These are phyloP conservation scores for Theileria annulata DNA, from an alignment of 169 alveolate genomes.

Conservation along the genomic window DNA sequence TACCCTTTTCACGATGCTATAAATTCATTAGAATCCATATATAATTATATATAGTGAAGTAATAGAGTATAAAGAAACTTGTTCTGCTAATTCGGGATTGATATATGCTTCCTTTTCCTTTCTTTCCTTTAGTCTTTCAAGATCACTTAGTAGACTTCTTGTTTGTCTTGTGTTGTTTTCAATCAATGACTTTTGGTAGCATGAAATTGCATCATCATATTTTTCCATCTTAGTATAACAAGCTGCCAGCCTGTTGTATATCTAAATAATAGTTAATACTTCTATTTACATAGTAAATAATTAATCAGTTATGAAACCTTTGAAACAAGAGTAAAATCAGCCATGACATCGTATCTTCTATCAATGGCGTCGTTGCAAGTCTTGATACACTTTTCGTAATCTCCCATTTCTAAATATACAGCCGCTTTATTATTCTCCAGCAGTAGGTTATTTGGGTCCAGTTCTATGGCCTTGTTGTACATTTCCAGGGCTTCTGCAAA, in stretches of 20 bases:
- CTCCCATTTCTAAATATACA: slow-evolving; percentile 93
- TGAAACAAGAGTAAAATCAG: slow-evolving; percentile 85
- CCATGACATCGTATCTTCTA: slow-evolving; percentile 88
- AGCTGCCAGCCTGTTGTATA: slow-evolving; percentile 86
- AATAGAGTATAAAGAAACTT: slow-evolving; percentile 63
- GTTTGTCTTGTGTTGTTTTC: slow-evolving; percentile 92
- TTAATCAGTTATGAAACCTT: slow-evolving; percentile 54
- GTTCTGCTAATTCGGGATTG: slow-evolving; percentile 94
- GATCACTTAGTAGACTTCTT: slow-evolving; percentile 89
- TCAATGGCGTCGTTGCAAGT: slow-evolving; percentile 91
- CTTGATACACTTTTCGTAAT: slow-evolving; percentile 89
- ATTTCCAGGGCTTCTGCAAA: slow-evolving; percentile 91
- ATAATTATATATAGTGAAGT: background rate
- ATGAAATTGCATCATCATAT: slow-evolving; percentile 87
- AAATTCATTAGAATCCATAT: background rate
- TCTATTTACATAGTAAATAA: background rate
- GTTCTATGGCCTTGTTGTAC: slow-evolving; percentile 91
- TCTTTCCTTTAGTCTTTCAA: slow-evolving; percentile 89
- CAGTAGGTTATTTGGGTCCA: slow-evolving; percentile 86
- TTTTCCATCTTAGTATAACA: slow-evolving; percentile 82
- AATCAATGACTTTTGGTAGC: slow-evolving; percentile 88
- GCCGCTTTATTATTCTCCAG: slow-evolving; percentile 91
- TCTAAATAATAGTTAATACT: slow-evolving; percentile 56
- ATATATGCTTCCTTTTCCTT: slow-evolving; percentile 90
- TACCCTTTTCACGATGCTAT: slow-evolving; percentile 85